These are phyloP conservation scores for Melaleuca alternifolia DNA, from an alignment of 345 rosid genomes.

Conservation along the genomic window DNA sequence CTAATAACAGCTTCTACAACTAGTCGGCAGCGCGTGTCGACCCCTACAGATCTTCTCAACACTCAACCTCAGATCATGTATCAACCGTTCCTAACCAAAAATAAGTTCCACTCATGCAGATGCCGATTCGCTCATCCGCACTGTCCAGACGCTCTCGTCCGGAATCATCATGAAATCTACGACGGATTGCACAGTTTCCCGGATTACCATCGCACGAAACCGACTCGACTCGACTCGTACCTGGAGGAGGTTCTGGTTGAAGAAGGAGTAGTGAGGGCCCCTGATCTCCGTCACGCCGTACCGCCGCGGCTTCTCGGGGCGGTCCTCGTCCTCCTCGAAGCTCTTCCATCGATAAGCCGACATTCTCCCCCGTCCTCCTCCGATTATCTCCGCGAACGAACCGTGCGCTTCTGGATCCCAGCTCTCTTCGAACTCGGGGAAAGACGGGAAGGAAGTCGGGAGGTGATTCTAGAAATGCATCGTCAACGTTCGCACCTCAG, in stretches of 20 bases:
- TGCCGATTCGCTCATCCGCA: background rate
- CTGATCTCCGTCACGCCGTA: constrained; percentile 90
- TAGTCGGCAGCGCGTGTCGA: background rate
- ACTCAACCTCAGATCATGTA: background rate
- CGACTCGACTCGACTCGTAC: constrained; percentile 8
- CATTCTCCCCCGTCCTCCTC: constrained; percentile 19
- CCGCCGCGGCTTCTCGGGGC: constrained; percentile 87
- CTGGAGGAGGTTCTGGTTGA: constrained; percentile 58
- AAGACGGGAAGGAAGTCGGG: too few species aligned
- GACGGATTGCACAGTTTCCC: background rate
- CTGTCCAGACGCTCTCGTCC: background rate
- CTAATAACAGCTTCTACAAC: background rate
- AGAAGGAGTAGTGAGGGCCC: constrained; percentile 58
- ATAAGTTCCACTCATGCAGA: background rate
- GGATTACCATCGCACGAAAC: background rate
- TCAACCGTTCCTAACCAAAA: background rate
- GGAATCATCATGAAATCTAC: background rate
- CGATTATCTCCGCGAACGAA: background rate
- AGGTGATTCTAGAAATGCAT: too few species aligned
- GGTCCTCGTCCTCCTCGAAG: constrained; percentile 74
- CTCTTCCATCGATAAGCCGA: constrained; percentile 55
- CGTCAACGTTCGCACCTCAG: too few species aligned
- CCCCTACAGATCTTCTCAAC: background rate
- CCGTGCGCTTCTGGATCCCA: background rate
- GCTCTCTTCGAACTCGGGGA: too few species aligned